Evolutionary conservation across 495 filamentous ascomycete species (phyloP), one percentile per base, ranked within the genome.

Genomic region (Hypoxylon rickii): DNA sequence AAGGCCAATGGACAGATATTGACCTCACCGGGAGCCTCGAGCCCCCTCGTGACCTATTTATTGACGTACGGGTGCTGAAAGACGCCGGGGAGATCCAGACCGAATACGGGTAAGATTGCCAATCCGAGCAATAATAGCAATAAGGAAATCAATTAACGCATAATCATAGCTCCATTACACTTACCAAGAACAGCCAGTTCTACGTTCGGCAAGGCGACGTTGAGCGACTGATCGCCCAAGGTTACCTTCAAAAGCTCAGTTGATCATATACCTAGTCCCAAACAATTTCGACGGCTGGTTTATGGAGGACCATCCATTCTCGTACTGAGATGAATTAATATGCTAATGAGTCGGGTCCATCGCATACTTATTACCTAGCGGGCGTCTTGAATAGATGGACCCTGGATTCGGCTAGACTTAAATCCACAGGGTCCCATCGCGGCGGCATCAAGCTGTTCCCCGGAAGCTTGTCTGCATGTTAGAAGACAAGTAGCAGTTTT

Each of bases 51-150:
- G 95, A 99, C 76, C 73, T 99, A 44, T 99, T 99, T 68, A 95
- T 99, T 69, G 95, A 99, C 73, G 95, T 99, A 43, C 78, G 95
- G 47, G 95, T 97, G 44, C 72, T 99, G 56, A 96, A 94, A 68
- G 94, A 99, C 77, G 95, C 93, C 36, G 95, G 95, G 18, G 94
- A 97, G 78, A 96, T 99, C 57, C 94, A 99, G 75, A 99, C 95
- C 8, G 95, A 99, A 76, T 99, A 97, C 71, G 95, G 95, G 90
- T 97, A 82, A 69, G 84, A 41, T 41, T 57, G 20, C n/a, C 52
- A 47, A 32, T 45, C 7, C 43, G 41, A 57, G 34, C 29, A 45
- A 42, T 21, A 19, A 34, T 11, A n/a, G n/a, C 26, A 36, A 44
- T 63, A 69, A 29, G 26, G 24, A 15, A 15, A 11, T 46, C 20